phyloP scores from a whole-genome alignment of 805 yeast species.

The Starmerella roubikii region DNA sequence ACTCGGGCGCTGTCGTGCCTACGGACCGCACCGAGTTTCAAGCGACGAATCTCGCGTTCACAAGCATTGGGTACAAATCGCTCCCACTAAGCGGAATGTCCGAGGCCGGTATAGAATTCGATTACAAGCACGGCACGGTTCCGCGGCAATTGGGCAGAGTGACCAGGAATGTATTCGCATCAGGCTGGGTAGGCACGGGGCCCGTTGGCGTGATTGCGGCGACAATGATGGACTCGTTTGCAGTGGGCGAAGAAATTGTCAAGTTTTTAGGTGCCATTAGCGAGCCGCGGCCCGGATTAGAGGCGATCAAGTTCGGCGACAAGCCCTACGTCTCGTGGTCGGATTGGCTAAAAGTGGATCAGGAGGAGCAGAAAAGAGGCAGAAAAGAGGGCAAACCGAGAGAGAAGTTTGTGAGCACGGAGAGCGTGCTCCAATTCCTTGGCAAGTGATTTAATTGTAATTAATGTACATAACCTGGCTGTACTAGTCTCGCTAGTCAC shows the following conservation, averaged over 20 bases:
- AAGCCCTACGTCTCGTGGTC: conserved; percentile 40
- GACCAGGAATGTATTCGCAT: conserved; percentile 38
- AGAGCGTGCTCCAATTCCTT: conserved; percentile 37
- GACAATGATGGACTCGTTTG: conserved; percentile 73
- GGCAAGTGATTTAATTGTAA: too few species aligned
- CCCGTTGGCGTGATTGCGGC: conserved; percentile 83
- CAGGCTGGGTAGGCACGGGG: conserved; percentile 87
- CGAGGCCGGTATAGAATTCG: conserved; percentile 38
- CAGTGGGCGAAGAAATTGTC: conserved; percentile 52
- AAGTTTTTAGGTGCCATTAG: conserved; percentile 25
- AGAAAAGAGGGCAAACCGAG: conserved; percentile 37
- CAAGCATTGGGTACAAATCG: conserved; percentile 76
- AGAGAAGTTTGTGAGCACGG: conserved; percentile 38
- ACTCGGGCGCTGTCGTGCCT: conserved; percentile 27
- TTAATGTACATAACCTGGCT: too few species aligned
- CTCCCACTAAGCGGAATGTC: conserved; percentile 46
- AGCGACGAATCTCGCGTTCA: conserved; percentile 52
- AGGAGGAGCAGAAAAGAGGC: conserved; percentile 41
- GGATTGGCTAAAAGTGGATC: conserved; percentile 50
- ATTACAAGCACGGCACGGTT: conserved; percentile 28
- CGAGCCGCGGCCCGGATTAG: conserved; percentile 19
- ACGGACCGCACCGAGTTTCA: conserved; percentile 26
- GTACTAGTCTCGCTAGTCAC: too few species aligned
- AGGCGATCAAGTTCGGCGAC: neutral
- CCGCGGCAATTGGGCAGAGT: conserved; percentile 12